phyloP scores from a whole-genome alignment of 345 rosid genomes.

The Acer saccharum region DNA sequence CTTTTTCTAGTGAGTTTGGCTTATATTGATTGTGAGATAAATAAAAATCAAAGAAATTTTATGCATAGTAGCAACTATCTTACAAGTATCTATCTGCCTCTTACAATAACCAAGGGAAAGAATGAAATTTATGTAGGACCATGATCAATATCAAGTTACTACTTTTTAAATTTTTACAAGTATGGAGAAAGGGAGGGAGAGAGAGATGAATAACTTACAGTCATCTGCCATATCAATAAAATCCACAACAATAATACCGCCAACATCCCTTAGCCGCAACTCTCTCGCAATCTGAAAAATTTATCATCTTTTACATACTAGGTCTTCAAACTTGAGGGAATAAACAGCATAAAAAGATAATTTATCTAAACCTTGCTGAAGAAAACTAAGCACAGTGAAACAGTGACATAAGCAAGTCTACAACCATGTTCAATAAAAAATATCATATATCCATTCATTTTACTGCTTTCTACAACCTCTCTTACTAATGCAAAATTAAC shows the following conservation, averaged over 20 bases:
- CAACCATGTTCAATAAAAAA: neutral
- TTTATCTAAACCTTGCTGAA: slow-evolving; percentile 8
- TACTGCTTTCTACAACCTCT: neutral
- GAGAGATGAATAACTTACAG: slow-evolving; percentile 53
- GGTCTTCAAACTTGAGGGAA: slow-evolving; percentile 14
- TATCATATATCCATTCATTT: neutral
- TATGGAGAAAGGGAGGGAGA: slow-evolving; percentile 15
- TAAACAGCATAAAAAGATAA: slow-evolving; percentile 12
- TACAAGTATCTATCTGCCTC: neutral
- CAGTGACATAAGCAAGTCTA: neutral
- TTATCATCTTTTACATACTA: slow-evolving; percentile 14
- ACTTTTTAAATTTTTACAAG: neutral
- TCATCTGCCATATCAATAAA: slow-evolving; percentile 96
- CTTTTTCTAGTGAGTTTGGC: neutral
- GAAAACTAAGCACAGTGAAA: slow-evolving; percentile 5
- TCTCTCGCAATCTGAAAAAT: slow-evolving; percentile 92
- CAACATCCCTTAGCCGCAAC: slow-evolving; percentile 89
- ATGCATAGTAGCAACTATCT: neutral
- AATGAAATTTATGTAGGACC: neutral
- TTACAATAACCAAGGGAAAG: neutral
- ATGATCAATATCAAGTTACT: neutral
- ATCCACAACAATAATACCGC: slow-evolving; percentile 98
- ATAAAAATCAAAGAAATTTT: neutral
- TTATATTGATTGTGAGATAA: neutral
- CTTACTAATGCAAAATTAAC: neutral